Conservation (phyloP, 306 rosid genomes). For the Rosa persica region DNA sequence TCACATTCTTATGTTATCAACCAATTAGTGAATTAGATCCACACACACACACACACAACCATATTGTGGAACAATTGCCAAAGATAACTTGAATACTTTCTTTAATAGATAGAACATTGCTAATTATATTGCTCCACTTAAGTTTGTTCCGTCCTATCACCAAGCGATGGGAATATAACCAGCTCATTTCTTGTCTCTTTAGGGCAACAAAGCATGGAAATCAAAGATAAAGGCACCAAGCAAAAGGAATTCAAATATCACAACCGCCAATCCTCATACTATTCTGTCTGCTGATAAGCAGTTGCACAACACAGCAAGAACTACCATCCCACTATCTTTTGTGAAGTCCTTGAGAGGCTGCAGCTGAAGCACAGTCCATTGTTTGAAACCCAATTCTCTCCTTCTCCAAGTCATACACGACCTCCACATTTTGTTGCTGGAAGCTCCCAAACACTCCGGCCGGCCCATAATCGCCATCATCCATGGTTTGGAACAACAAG, state of each 20-base stretch:
- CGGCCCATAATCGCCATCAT: constrained; percentile 39
- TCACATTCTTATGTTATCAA: too few relatives aligned
- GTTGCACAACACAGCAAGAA: constrained; percentile 14
- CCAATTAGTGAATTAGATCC: too few relatives aligned
- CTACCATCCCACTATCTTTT: background rate
- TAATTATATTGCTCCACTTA: background rate
- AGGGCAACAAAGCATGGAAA: background rate
- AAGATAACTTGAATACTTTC: too few relatives aligned
- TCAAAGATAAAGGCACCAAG: background rate
- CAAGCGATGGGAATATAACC: constrained; percentile 3
- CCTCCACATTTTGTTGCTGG: constrained; percentile 56
- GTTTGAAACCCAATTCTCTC: constrained; percentile 49
- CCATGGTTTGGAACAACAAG: constrained; percentile 49
- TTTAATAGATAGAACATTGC: background rate
- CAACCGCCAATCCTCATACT: background rate
- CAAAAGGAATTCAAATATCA: constrained; percentile 1
- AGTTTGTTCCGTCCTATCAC: background rate
- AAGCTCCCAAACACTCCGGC: constrained; percentile 62
- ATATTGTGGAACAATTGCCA: too few relatives aligned
- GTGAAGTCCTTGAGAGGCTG: constrained; percentile 32
- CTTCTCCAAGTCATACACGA: constrained; percentile 52
- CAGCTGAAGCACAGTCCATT: constrained; percentile 49
- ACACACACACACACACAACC: too few relatives aligned
- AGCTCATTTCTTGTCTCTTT: background rate
- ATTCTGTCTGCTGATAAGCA: constrained; percentile 15